These are phyloP conservation scores for Mycena galopus DNA, from an alignment of 768 basidiomycete species.

Conservation along the genomic window DNA sequence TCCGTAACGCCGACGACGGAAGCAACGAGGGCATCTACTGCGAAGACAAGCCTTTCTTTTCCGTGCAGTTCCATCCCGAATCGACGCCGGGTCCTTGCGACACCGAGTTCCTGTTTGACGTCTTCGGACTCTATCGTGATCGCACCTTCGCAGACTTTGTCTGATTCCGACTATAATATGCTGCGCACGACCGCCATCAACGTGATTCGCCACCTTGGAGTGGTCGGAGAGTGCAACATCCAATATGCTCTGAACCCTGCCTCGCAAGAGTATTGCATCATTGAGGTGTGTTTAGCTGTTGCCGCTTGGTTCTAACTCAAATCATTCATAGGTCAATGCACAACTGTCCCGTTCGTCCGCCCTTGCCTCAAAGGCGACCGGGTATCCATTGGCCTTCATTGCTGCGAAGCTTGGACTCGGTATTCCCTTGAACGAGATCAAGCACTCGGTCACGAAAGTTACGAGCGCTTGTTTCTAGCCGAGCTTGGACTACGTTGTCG, in stretches of 20 bases:
- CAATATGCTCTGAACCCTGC: conserved; percentile 97
- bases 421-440: conserved; percentile 97
- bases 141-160: conserved; percentile 97
- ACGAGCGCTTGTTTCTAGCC: conserved; percentile 99
- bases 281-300: conserved; percentile 71
- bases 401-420: conserved; percentile 98
- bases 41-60: conserved; percentile 94
- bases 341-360: conserved; percentile 98
- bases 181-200: conserved; percentile 98
- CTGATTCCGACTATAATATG: conserved; percentile 99
- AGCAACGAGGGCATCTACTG: conserved; percentile 99
- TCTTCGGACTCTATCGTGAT: conserved; percentile 99
- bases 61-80: conserved; percentile 99
- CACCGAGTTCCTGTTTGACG: conserved; percentile 98
- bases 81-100: conserved; percentile 96
- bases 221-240: conserved; percentile 98
- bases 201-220: conserved; percentile 98
- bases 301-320: not conserved
- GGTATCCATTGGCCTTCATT: conserved; percentile 98
- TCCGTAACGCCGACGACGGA: conserved; percentile 95
- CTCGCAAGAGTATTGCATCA: conserved; percentile 98
- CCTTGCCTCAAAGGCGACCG: conserved; percentile 97
- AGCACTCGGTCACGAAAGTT: conserved; percentile 96
- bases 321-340: conserved; percentile 78
- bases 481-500: conserved; percentile 95